These are phyloP conservation scores for Mucor irregularis DNA, from an alignment of 371 early-diverging fungal species.

Conservation along the genomic window DNA sequence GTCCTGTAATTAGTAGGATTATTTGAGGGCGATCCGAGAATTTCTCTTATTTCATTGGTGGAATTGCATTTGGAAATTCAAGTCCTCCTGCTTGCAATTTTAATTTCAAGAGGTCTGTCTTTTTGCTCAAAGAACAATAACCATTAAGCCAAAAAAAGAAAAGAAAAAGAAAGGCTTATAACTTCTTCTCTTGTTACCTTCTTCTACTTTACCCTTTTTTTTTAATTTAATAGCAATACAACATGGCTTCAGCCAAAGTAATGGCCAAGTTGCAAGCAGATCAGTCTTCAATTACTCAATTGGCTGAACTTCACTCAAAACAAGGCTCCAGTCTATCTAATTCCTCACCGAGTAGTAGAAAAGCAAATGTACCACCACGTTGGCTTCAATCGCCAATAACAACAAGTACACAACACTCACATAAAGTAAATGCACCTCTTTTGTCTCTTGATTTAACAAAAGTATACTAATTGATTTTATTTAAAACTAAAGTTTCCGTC, in stretches of 20 bases:
- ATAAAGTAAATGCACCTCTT: conserved; percentile 1
- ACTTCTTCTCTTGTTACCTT: too few relatives aligned
- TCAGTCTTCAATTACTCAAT: conserved; percentile 39
- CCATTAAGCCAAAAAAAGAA: too few relatives aligned
- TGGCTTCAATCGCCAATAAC: conserved; percentile 13
- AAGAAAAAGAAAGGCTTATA: too few relatives aligned
- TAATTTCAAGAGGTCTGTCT: too few relatives aligned
- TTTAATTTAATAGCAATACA: too few relatives aligned
- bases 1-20: too few relatives aligned
- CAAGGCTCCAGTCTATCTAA: conserved; percentile 34
- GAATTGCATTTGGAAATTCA: too few relatives aligned
- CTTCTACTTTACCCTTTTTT: too few relatives aligned
- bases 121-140: too few relatives aligned
- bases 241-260: conserved; percentile 45
- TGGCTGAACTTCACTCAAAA: conserved; percentile 45
- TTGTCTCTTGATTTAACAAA: background rate
- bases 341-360: conserved; percentile 1
- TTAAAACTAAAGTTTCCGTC: conserved; percentile 9
- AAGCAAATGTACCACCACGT: background rate
- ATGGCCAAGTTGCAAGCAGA: conserved; percentile 46
- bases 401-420: conserved; percentile 1
- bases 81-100: too few relatives aligned
- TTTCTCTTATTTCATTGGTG: too few relatives aligned
- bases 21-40: too few relatives aligned
- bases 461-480: background rate